Percentiles rank a stretch among this genome's conserved stretches.
Conservation (phyloP, 2,329 filamentous ascomycete genomes). For the Stylonectria norvegica region DNA sequence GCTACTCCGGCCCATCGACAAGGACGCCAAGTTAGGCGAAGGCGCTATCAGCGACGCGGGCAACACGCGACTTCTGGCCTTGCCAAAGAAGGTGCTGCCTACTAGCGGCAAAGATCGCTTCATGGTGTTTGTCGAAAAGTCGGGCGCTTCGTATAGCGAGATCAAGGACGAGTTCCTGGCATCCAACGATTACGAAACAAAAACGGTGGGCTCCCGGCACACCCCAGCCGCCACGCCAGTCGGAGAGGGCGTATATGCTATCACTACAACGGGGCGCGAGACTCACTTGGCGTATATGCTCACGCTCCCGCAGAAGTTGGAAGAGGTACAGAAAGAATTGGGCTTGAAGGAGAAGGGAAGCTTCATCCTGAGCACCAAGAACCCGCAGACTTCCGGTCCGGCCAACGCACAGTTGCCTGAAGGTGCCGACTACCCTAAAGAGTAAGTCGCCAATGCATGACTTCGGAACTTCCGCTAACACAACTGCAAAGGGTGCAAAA, state of each 20-base stretch:
- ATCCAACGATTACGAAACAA: constrained; percentile 67
- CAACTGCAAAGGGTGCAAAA: constrained; percentile 53
- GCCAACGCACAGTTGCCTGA: constrained; percentile 60
- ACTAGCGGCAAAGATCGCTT: constrained; percentile 65
- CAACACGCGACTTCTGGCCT: constrained; percentile 68
- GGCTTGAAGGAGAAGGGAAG: constrained; percentile 69
- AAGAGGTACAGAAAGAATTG: constrained; percentile 70
- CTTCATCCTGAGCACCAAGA: constrained; percentile 77
- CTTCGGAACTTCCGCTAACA: constrained; percentile 3
- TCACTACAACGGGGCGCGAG: constrained; percentile 67
- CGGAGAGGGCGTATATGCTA: constrained; percentile 83
- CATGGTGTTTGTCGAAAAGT: constrained; percentile 81
- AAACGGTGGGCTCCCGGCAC: constrained; percentile 68
- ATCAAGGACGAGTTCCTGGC: constrained; percentile 74
- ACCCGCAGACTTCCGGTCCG: constrained; percentile 67
- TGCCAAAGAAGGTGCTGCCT: constrained; percentile 84
- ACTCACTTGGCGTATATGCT: constrained; percentile 78
- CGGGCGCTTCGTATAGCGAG: constrained; percentile 59
- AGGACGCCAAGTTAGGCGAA: constrained; percentile 58
- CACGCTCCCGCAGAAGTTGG: constrained; percentile 67
- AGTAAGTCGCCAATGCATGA: constrained; percentile 44
- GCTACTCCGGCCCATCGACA: constrained; percentile 68
- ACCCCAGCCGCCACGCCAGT: constrained; percentile 67
- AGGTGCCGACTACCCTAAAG: constrained; percentile 65
- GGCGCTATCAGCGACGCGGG: constrained; percentile 46